These are phyloP conservation scores for Paecilomyces dactylethromorphus DNA, from an alignment of 2,329 filamentous ascomycete genomes.

Conservation along the genomic window DNA sequence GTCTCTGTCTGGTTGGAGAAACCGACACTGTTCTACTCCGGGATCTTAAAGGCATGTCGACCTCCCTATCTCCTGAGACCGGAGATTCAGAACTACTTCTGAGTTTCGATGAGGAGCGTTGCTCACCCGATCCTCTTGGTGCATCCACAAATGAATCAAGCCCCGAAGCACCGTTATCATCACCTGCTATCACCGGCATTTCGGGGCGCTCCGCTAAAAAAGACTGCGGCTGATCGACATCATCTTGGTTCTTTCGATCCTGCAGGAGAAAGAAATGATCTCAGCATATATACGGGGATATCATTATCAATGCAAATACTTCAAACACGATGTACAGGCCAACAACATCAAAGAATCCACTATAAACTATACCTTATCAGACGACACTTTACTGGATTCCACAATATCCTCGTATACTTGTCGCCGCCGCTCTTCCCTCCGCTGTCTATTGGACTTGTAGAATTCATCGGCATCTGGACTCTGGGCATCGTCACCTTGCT, in stretches of 20 bases:
- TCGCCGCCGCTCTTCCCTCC: constrained; percentile 29
- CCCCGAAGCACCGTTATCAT: constrained; percentile 42
- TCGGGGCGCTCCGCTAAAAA: constrained; percentile 62
- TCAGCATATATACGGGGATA: constrained; percentile 25
- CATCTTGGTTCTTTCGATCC: constrained; percentile 24
- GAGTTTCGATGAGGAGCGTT: constrained; percentile 10
- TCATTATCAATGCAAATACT: constrained; percentile 11
- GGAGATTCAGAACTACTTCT: constrained; percentile 31
- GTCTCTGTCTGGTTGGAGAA: constrained; percentile 9
- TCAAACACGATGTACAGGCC: constrained; percentile 5
- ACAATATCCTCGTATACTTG: constrained; percentile 31
- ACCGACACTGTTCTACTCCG: constrained; percentile 25
- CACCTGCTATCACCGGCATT: constrained; percentile 40
- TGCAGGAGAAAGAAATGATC: constrained; percentile 23
- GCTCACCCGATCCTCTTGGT: constrained; percentile 13
- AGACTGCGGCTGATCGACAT: constrained; percentile 43
- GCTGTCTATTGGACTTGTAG: constrained; percentile 24
- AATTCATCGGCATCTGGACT: constrained; percentile 32
- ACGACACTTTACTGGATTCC: constrained; percentile 22
- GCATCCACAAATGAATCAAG: constrained; percentile 15
- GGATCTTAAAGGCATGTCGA: constrained; percentile 21
- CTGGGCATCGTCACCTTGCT: constrained; percentile 25
- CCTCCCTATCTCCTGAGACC: constrained; percentile 19
- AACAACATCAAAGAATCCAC: constrained; percentile 19
- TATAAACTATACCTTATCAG: constrained; percentile 35